Base-by-base conservation (phyloP, 106 monocot species). In the Platanthera zijinensis region DNA sequence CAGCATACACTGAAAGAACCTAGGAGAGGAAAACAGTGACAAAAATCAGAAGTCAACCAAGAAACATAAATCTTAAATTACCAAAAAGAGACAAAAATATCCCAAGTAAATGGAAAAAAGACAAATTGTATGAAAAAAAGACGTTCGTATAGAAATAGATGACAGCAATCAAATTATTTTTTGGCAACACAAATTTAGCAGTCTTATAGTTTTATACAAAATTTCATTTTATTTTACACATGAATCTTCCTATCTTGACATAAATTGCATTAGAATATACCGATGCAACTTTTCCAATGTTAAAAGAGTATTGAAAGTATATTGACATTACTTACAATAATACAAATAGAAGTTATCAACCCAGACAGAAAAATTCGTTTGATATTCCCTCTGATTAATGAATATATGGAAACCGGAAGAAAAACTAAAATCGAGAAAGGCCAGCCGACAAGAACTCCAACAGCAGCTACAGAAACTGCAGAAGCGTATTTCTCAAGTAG, bases 401-500 rank as follows among this genome's bases (percentile, higher is more conserved):
- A 95, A 79, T 78, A 92, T 61, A 88, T 30, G 48, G 90, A 87
- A 57, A 99, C 77, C 22, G 99, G 99, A 71, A 94, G 80, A 82
- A 92, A 63, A 22, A 91, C 92, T 76, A 95, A 78, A 81, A 92
- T 30, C 11, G 99, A 99, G 82, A 99, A 99, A 57, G 94, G 99
- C 99, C 99, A 94, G 45, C 99, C 99, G 66, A 99, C 62, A 64
- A 99, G 86, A 13, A 95, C 94, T 66, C 99, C 99, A 57, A 75
- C 81, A 14, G 99, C 90, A 74, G 94, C 92, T 62, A 95, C 87
- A 80, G 92, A 84, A 78, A 99, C 94, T 13, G 99, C 94, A 71
- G 82, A 51, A 77, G 94, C 76, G 84, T 94, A 84, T 69, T 81
- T 94, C 79, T 84, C 85, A 57, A 99, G 85, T 54, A 99, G 94